Conservation (phyloP, 2,329 filamentous ascomycete genomes). For the Pseudocercospora eumusae region DNA sequence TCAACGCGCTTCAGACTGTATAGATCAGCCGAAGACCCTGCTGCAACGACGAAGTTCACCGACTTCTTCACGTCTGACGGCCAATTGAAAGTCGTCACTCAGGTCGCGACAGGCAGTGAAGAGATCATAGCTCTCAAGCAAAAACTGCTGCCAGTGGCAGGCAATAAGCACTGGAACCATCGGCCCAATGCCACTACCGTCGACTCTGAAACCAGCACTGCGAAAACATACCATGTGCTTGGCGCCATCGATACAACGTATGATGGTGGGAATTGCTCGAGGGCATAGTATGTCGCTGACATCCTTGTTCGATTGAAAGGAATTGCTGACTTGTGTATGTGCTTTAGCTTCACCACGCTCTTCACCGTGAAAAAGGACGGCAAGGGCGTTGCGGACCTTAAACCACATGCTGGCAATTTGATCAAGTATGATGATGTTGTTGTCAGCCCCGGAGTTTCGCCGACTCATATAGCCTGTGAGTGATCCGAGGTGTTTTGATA, state of each 20-base stretch:
- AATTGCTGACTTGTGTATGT: neutral
- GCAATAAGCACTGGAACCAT: slow-evolving; percentile 25
- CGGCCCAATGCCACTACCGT: slow-evolving; percentile 19
- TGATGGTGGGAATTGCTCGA: slow-evolving; percentile 21
- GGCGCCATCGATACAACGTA: slow-evolving; percentile 21
- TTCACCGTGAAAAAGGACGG: slow-evolving; percentile 19
- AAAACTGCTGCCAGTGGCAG: slow-evolving; percentile 14
- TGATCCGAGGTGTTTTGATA: too few species aligned
- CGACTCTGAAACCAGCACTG: slow-evolving; percentile 5
- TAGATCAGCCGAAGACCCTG: slow-evolving; percentile 16
- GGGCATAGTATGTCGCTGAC: slow-evolving; percentile 17
- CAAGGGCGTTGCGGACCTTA: slow-evolving; percentile 10
- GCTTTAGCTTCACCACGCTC: slow-evolving; percentile 15
- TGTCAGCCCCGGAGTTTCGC: slow-evolving; percentile 11
- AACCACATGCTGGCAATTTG: slow-evolving; percentile 11
- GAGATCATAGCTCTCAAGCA: slow-evolving; percentile 21
- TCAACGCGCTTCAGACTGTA: slow-evolving; percentile 13
- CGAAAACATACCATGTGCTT: slow-evolving; percentile 20
- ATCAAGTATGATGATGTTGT: slow-evolving; percentile 19
- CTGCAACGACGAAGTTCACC: slow-evolving; percentile 20
- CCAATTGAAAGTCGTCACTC: slow-evolving; percentile 18
- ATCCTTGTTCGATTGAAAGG: too few species aligned
- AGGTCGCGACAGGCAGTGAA: slow-evolving; percentile 14
- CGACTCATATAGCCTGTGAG: slow-evolving; percentile 19
- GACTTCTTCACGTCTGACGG: slow-evolving; percentile 22